Percentiles rank a stretch among this genome's conserved stretches.
Conservation (phyloP, 129 eudicot species). For the Arctium minus region DNA sequence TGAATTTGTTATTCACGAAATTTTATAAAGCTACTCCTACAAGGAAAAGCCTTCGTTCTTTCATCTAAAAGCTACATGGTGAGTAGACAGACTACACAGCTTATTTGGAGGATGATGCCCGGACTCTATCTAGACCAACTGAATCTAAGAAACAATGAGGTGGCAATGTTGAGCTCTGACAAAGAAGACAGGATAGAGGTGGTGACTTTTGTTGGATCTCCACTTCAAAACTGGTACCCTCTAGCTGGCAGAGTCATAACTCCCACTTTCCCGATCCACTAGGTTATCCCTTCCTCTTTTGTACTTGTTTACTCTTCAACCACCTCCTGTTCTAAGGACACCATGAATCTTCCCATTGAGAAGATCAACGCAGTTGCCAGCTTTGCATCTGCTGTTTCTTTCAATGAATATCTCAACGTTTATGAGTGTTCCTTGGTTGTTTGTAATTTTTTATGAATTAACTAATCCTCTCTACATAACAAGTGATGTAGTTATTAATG, state of each 20-base stretch:
- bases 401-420: not conserved
- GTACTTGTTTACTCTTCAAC: not conserved
- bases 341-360: not conserved
- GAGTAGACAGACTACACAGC: not conserved
- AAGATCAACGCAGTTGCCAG: not conserved
- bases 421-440: not conserved
- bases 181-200: not conserved
- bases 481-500: not conserved
- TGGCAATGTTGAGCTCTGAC: not conserved
- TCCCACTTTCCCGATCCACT: not conserved
- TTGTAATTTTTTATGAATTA: not conserved
- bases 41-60: not conserved
- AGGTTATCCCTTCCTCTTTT: not conserved
- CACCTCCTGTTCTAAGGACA: not conserved
- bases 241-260: not conserved
- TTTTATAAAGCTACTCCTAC: not conserved
- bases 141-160: not conserved
- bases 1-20: not conserved
- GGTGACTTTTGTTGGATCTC: not conserved
- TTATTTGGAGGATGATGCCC: not conserved
- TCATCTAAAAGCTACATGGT: not conserved
- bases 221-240: not conserved
- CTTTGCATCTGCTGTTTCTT: not conserved
- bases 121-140: not conserved
- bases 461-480: not conserved